These are phyloP conservation scores for Ophiocordyceps sinensis DNA, from an alignment of 2,329 filamentous ascomycete species.

Conservation along the genomic window DNA sequence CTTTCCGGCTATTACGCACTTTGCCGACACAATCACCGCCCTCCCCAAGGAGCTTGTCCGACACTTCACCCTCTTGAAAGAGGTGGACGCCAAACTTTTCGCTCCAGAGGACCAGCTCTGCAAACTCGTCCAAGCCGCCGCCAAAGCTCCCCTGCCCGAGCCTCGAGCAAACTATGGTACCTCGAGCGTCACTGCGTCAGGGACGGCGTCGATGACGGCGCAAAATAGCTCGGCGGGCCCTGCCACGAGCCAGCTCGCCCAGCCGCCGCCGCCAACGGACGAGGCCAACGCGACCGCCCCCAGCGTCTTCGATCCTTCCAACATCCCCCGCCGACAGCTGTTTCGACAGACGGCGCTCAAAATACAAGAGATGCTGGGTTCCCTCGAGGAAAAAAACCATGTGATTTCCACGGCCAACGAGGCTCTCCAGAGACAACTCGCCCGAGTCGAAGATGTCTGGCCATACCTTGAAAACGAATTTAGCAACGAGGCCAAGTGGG, in stretches of 20 bases:
- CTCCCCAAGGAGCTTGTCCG: slow-evolving; percentile 89
- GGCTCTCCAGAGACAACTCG: slow-evolving; percentile 70
- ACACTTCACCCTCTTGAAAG: slow-evolving; percentile 90
- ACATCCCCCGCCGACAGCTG: slow-evolving; percentile 53
- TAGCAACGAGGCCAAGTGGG: slow-evolving; percentile 86
- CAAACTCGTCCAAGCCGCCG: slow-evolving; percentile 54
- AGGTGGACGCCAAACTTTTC: slow-evolving; percentile 95
- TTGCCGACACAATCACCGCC: slow-evolving; percentile 83
- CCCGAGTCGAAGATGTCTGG: slow-evolving; percentile 75
- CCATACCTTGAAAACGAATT: slow-evolving; percentile 79
- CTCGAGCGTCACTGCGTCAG: slow-evolving; percentile 24
- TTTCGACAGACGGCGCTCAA: slow-evolving; percentile 67
- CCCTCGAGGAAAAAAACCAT: slow-evolving; percentile 94
- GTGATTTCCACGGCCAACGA: slow-evolving; percentile 89
- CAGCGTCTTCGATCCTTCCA: slow-evolving; percentile 37
- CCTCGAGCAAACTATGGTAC: slow-evolving; percentile 29
- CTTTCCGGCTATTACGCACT: slow-evolving; percentile 54
- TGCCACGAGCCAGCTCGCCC: slow-evolving; percentile 19
- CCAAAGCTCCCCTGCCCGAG: slow-evolving; percentile 34
- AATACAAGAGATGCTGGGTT: slow-evolving; percentile 73
- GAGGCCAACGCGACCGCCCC: slow-evolving; percentile 26
- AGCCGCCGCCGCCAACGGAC: slow-evolving; percentile 24
- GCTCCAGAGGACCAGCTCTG: slow-evolving; percentile 72
- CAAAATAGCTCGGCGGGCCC: slow-evolving; percentile 32
- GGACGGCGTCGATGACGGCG: slow-evolving; percentile 32